Evolutionary conservation across 75 land plant species (phyloP), one percentile per base, ranked within the genome.

Genomic region (Cryptomeria japonica): DNA sequence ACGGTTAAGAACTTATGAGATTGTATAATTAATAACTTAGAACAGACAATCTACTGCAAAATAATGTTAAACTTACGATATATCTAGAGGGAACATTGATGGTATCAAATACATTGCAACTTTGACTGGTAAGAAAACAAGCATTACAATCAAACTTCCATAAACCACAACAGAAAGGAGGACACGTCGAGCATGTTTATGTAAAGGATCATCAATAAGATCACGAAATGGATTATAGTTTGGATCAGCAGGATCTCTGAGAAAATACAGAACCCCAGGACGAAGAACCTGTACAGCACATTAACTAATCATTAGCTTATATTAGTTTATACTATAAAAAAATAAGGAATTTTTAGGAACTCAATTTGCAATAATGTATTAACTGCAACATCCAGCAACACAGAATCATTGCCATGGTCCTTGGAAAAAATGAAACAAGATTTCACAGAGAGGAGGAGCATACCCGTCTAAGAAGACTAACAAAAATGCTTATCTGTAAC

Each of bases 171-270:
- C 95, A 83, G 99, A 98, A 31, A 98, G 88, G 46, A 98, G 88
- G 55, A 98, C 99, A 22, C 99, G 91, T 11, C 99, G 95, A 75
- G 99, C 99, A 94, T 98, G 99, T 90, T 98, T 98, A 87, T 98
- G 96, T 51, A 96, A 92, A 78, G 99, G 99, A 91, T 98, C 99
- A 92, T 98, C 99, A 89, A 98, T 96, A 8, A 98, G 92, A 91
- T 98, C 99, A 72, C 97, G 96, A 88, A 98, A 98, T 11, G 99
- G 99, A 85, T 98, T 98, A 58, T 98, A 98, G 77, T 98, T 98
- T 34, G 99, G 99, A 94, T 98, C 99, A 61, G 99, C 95, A n/a
- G 99, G 99, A 87, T 98, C 97, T 56, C 97, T 93, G 84, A 98
- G 94, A 83, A 98, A 98, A 88, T 98, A 97, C 36, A 98, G 86